Base-by-base conservation (phyloP, 140 eudicot species). In the Anethum foeniculum region DNA sequence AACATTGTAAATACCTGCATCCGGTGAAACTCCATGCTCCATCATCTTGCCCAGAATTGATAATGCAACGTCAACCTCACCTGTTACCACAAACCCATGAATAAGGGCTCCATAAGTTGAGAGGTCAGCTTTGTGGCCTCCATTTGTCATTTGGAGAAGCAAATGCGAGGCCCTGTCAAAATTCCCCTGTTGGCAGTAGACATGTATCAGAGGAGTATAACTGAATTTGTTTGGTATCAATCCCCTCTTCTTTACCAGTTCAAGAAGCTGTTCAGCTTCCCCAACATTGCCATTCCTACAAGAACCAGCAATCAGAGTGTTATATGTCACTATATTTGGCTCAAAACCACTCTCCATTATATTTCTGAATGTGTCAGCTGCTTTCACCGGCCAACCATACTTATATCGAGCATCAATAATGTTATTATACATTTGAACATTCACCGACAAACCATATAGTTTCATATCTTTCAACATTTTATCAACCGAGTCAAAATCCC, bases 1-100 rank as follows among this genome's bases (percentile, higher is more conserved):
- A 83, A 88, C 87, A 82, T 95, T 95, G 86, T 88, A 95, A 65
- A 92, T 88, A 60, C 91, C 91, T 54, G 96, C 88, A 86, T 92
- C 97, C 32, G 96, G 97, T 12, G 41, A 43, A 27, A 90, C 83
- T 58, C 96, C 89, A 78, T 88, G 88, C 85, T 87, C 97, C 46
- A 75, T 89, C 93, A 95, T 89, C 75, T 90, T 91, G 65, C 89
- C 89, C 69, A 85, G 80, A 62, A 92, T 85, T 32, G 84, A 54
- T 23, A 86, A 83, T 65, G 99, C 97, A 80, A 86, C 88, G 46
- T 95, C 92, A 67, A 91, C 79, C 75, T 94, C 97, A 6, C 97
- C 99, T 47, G 88, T 41, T 82, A 54, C 83, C 82, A 92, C 90
- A 23, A 90, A 81, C 36, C 99, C 97, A 71, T 94, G 97, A 34